Evolutionary conservation across 176 grass and related monocot species (phyloP).

Genomic region (Luzula sylvatica): DNA sequence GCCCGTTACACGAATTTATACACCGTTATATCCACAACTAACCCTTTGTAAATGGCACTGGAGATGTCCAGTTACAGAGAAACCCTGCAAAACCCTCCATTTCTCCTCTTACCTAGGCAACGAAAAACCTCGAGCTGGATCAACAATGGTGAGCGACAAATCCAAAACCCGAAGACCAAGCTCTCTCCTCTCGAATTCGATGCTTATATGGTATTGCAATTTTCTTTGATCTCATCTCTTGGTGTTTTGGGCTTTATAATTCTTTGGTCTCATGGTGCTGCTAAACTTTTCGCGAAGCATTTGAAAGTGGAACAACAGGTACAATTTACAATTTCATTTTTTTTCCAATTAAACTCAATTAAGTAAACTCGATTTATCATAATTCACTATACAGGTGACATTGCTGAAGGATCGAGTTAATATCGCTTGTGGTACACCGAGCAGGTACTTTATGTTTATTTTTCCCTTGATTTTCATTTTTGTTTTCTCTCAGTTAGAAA

Average conservation of each 20-base stretch:
- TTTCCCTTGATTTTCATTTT: constrained; percentile 18
- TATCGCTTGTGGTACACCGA: constrained; percentile 92
- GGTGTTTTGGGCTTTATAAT: constrained; percentile 54
- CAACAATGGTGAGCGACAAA: constrained; percentile 15
- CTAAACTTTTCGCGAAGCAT: constrained; percentile 94
- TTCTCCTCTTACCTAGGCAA: no score
- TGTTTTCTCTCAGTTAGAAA: not conserved
- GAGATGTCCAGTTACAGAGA: no score
- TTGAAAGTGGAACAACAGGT: constrained; percentile 95
- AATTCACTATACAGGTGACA: no score
- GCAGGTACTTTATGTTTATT: constrained; percentile 45
- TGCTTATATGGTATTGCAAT: constrained; percentile 33
- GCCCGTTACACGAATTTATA: no score
- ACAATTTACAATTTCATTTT: constrained; percentile 2
- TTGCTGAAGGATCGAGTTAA: constrained; percentile 72
- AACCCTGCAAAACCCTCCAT: no score
- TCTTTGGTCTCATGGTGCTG: constrained; percentile 59
- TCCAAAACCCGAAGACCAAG: constrained; percentile 39
- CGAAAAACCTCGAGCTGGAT: no score
- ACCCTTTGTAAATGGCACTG: no score
- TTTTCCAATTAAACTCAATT: no score
- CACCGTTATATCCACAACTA: no score
- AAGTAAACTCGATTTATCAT: no score
- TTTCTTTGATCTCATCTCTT: constrained; percentile 4
- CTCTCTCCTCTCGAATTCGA: constrained; percentile 83